Conservation (phyloP, 2,329 filamentous ascomycete species). For the Ophiostoma novo-ulmi region DNA sequence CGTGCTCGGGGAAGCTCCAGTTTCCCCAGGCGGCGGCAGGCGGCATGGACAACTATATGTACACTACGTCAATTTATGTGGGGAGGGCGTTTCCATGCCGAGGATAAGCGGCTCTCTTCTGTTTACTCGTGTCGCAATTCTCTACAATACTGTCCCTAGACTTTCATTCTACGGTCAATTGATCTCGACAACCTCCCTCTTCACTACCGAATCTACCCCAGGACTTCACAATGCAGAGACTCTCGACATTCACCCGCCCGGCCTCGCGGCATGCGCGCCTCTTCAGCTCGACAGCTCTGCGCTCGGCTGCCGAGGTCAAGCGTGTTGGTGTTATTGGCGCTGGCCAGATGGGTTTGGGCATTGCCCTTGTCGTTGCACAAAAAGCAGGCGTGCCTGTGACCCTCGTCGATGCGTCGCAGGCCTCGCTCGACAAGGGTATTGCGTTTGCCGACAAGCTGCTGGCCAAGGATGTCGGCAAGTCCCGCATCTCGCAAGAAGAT, state of each 20-base stretch:
- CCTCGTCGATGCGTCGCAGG: conserved; percentile 77
- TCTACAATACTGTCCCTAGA: not conserved
- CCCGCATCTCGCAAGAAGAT: conserved; percentile 74
- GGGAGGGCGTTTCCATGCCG: conserved; percentile 14
- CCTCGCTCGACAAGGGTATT: conserved; percentile 80
- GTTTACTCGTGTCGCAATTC: not conserved
- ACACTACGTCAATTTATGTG: conserved; percentile 14
- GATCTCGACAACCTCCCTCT: not conserved
- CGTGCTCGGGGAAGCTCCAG: conserved; percentile 18
- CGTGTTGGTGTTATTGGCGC: conserved; percentile 87
- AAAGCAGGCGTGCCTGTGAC: conserved; percentile 79
- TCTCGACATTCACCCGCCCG: conserved; percentile 21
- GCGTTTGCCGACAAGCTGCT: conserved; percentile 93
- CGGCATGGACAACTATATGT: not conserved
- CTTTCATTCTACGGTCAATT: not conserved
- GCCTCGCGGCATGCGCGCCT: conserved; percentile 15
- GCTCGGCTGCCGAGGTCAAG: conserved; percentile 65
- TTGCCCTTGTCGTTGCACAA: conserved; percentile 87
- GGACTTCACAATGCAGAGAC: conserved; percentile 18
- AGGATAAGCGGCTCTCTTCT: conserved; percentile 18
- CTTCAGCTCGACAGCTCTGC: conserved; percentile 65
- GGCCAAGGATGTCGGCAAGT: conserved; percentile 85
- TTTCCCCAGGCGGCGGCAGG: conserved; percentile 8
- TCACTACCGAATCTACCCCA: not conserved
- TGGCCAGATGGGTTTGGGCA: conserved; percentile 95